Evolutionary conservation across 495 filamentous ascomycete species (phyloP), one percentile per base, ranked within the genome.

Genomic region (Aspergillus conjunctus): DNA sequence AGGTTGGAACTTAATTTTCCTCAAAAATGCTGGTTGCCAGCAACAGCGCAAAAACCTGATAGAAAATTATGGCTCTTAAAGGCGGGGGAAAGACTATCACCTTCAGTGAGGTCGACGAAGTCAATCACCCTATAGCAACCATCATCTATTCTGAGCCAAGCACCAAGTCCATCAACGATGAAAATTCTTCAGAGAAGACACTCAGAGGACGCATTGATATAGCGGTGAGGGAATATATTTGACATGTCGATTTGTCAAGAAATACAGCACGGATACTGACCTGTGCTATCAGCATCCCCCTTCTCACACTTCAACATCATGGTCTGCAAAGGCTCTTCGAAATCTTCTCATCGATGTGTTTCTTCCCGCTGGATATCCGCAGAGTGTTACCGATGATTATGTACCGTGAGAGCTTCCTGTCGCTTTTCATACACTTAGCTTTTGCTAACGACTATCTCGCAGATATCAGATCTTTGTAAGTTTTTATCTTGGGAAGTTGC

Each of bases 371-470:
- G 93, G 94, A 34, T 98, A 90, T 79, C 94, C 94, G 5, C 84
- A 93, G 59, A 93, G 90, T 67, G 94, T 98, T 43, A 95, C 88
- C 11, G 77, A 86, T 32, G 94, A 98, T 73, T 98, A 98, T 75
- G 80, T 92, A 50, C 77, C 87, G 81, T 21, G 32, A 11, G 32
- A 11, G 21, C 37, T 76, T 63, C 49, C 18, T 54, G 49, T 43
- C 48, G 54, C 8, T 9, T 11, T 66, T 43, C 54, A 20, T 58
- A 70, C 34, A 45, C 8, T 4, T 22, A 46, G 18, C n/a, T 48
- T 7, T 15, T 53, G 31, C 58, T 67, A 33, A 60, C 44, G 12
- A 33, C 2, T 26, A 22, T 7, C 43, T 30, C 43, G 9, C 54
- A 91, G 88, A 69, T 92, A 92, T 72, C 89, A 92, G 75, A 87